These are phyloP conservation scores for Suhomyces choctaworum DNA, from an alignment of 1,139 yeast species.

Conservation along the genomic window DNA sequence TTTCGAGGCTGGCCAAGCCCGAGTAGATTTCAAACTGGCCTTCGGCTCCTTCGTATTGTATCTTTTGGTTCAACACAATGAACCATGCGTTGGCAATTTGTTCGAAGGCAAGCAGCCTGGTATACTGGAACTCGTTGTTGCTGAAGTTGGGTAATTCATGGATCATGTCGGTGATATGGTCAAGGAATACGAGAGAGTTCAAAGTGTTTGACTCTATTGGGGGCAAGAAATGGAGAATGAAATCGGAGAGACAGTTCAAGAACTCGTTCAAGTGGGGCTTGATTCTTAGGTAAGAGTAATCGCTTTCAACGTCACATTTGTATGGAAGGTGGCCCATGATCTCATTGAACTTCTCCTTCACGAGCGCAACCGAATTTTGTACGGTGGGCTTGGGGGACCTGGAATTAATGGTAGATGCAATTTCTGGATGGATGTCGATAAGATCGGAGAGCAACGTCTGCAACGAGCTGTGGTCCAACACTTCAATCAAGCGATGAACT, in stretches of 20 bases:
- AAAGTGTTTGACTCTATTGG: slow-evolving; percentile 64
- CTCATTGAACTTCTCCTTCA: slow-evolving; percentile 47
- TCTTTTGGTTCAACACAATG: slow-evolving; percentile 51
- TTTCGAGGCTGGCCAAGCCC: slow-evolving; percentile 8
- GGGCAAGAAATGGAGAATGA: slow-evolving; percentile 74
- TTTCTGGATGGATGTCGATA: slow-evolving; percentile 62
- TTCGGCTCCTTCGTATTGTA: slow-evolving; percentile 10
- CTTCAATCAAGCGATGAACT: slow-evolving; percentile 61
- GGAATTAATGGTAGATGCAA: slow-evolving; percentile 50
- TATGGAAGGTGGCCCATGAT: slow-evolving; percentile 64
- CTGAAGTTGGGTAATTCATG: slow-evolving; percentile 73
- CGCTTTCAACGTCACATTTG: slow-evolving; percentile 70
- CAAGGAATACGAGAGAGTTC: slow-evolving; percentile 65
- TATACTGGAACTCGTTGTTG: slow-evolving; percentile 71
- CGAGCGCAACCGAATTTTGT: slow-evolving; percentile 49
- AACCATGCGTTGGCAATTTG: slow-evolving; percentile 80
- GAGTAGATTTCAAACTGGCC: slow-evolving; percentile 24
- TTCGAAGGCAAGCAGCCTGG: slow-evolving; percentile 71
- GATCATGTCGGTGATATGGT: slow-evolving; percentile 63
- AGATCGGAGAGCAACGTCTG: slow-evolving; percentile 54
- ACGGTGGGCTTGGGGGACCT: slow-evolving; percentile 63
- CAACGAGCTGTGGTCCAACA: slow-evolving; percentile 58
- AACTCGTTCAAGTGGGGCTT: slow-evolving; percentile 75
- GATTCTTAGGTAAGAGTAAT: slow-evolving; percentile 85
- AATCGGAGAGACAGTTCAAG: slow-evolving; percentile 75